Base-by-base conservation (phyloP, 371 early-diverging fungal species). In the Mortierella sp. region DNA sequence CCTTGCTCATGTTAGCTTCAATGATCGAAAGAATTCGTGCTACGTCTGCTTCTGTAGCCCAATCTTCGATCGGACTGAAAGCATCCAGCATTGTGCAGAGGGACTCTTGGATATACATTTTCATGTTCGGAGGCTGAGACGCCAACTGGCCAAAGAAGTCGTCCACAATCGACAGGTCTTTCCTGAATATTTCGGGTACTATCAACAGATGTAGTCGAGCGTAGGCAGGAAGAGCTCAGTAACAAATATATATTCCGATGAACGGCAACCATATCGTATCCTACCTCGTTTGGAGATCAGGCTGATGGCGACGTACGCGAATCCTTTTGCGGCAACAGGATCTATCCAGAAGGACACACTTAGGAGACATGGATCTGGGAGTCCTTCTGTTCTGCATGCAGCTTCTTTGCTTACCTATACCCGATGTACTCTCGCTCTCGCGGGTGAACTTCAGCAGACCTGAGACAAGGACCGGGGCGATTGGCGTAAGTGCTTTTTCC, bases 301-400 rank as follows among this genome's bases (percentile, higher is more conserved):
- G 11, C 96, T 94, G 59, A 92, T 84, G 1, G 93, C 89, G 30
- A 93, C 90, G 70, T 92, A 96, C 0, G 96, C 94, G 60, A 89
- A 91, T 0, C 96, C 95, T 27, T 90, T 89, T n/a, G 94, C 78
- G 19, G 83, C 81, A 39, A 94, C 95, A 7, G 76, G 83, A 49
- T 92, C 88, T 71, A 79, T 60, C 30, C 15, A n/a, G 21, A n/a
- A 28, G 30, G 14, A 24, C 7, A 27, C 4, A 17, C 7, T 30
- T 17, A 0, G 6, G 7, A 9, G 19, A 37, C 19, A 37, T 34
- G 1, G 34, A 14, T 34, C 37, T 11, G 37, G 0, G 4, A 34
- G 7, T 4, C 11, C 39, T 4, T n/a, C n/a, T n/a, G 21, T 17
- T 27, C 19, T 19, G 48, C n/a, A 28, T 2, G 6, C 15, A 1